phyloP scores from a whole-genome alignment of 1,284 basidiomycete species.

The Austroboletus novae-zelandiae region DNA sequence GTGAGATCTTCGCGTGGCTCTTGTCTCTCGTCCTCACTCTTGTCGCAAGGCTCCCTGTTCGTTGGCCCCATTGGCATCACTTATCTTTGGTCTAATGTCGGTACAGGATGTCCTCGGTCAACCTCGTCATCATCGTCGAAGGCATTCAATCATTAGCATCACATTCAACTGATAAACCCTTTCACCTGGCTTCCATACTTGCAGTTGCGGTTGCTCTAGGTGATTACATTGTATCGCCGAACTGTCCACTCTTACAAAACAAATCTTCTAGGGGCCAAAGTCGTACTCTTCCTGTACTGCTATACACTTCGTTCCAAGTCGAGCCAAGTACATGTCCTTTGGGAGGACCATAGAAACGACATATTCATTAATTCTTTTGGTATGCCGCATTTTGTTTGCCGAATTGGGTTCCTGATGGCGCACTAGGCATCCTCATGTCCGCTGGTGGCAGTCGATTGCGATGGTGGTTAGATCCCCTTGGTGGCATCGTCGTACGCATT shows the following conservation, averaged over 20 bases:
- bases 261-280: slow-evolving; percentile 66
- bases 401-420: slow-evolving; percentile 7
- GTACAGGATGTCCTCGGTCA: slow-evolving; percentile 79
- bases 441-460: slow-evolving; percentile 84
- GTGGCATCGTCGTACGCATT: slow-evolving; percentile 67
- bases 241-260: slow-evolving; percentile 5
- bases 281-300: slow-evolving; percentile 86
- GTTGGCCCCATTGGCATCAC: slow-evolving; percentile 25
- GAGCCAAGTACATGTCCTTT: slow-evolving; percentile 90
- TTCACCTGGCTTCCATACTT: slow-evolving; percentile 81
- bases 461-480: slow-evolving; percentile 86
- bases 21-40: slow-evolving; percentile 8
- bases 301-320: slow-evolving; percentile 74
- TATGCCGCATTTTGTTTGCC: slow-evolving; percentile 29
- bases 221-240: slow-evolving; percentile 29
- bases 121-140: slow-evolving; percentile 84
- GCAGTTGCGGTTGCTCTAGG: slow-evolving; percentile 82
- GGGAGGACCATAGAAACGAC: slow-evolving; percentile 95
- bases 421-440: slow-evolving; percentile 81
- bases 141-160: slow-evolving; percentile 70
- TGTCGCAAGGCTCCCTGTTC: slow-evolving; percentile 61
- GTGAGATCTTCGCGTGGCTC: slow-evolving; percentile 39
- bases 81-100: slow-evolving; percentile 12
- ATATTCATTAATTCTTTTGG: slow-evolving; percentile 80
- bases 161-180: slow-evolving; percentile 57